Conservation (phyloP, 345 rosid species). For the Cardamine chenopodiifolia region DNA sequence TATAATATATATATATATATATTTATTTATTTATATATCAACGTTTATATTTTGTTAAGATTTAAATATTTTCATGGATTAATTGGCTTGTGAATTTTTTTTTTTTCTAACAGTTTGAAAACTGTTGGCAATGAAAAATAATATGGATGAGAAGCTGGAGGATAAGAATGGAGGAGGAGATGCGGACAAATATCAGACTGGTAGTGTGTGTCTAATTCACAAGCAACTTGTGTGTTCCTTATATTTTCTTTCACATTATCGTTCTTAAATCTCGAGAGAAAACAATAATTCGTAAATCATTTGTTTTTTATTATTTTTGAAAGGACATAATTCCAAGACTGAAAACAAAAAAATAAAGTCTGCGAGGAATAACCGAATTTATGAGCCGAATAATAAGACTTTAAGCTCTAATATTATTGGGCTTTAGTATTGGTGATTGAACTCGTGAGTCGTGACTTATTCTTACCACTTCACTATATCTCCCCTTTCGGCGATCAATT, state of each 20-base stretch:
- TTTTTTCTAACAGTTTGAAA: background rate
- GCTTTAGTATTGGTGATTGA: background rate
- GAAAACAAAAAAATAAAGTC: background rate
- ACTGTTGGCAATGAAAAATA: background rate
- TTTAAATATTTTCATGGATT: slow-evolving; percentile 7
- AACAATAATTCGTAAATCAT: background rate
- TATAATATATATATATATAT: background rate
- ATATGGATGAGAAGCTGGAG: slow-evolving; percentile 64
- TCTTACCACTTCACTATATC: slow-evolving; percentile 53
- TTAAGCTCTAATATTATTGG: background rate
- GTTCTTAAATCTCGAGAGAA: slow-evolving; percentile 29
- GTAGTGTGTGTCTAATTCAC: slow-evolving; percentile 47
- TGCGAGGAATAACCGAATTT: background rate
- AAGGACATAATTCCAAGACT: slow-evolving; percentile 17
- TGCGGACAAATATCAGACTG: slow-evolving; percentile 42
- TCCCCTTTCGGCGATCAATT: slow-evolving; percentile 83
- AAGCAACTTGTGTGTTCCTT: slow-evolving; percentile 50
- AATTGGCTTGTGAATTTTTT: background rate
- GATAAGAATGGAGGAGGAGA: slow-evolving; percentile 50
- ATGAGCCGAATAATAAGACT: background rate
- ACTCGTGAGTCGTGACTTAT: background rate
- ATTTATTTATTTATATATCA: background rate
- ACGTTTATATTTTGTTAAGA: background rate
- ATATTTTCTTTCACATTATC: slow-evolving; percentile 44
- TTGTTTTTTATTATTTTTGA: background rate